phyloP scores from a whole-genome alignment of 1,284 basidiomycete species.

The Pseudozyma flocculosa region DNA sequence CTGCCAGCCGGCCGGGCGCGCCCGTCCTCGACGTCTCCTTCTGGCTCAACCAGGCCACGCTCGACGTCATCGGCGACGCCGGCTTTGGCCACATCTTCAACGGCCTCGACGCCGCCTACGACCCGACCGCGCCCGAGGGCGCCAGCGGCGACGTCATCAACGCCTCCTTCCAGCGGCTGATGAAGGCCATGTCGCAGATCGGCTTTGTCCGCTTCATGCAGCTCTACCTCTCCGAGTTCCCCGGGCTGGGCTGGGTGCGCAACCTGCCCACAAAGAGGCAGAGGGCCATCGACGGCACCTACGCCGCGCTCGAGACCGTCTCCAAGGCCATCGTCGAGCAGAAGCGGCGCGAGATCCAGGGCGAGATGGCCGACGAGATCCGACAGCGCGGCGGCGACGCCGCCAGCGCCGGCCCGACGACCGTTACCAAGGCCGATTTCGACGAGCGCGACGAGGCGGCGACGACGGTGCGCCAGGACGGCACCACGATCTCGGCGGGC shows the following conservation, averaged over 20 bases:
- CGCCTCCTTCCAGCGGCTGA: slow-evolving; percentile 30
- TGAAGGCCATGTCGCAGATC: slow-evolving; percentile 24
- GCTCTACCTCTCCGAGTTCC: slow-evolving; percentile 34
- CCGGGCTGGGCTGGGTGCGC: slow-evolving; percentile 43
- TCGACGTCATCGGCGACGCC: slow-evolving; percentile 49
- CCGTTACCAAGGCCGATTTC: slow-evolving; percentile 41
- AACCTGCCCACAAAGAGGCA: slow-evolving; percentile 41
- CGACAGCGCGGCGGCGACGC: not conserved
- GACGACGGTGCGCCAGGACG: not conserved
- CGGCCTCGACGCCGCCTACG: slow-evolving; percentile 13
- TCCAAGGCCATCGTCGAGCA: slow-evolving; percentile 34
- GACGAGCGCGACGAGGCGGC: slow-evolving; percentile 22
- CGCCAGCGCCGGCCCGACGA: not conserved
- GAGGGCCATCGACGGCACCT: slow-evolving; percentile 17
- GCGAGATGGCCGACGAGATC: slow-evolving; percentile 30
- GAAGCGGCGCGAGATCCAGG: slow-evolving; percentile 35
- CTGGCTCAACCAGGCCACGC: slow-evolving; percentile 35
- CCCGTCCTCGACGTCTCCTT: slow-evolving; percentile 33
- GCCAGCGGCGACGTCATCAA: slow-evolving; percentile 24
- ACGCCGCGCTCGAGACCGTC: slow-evolving; percentile 25
- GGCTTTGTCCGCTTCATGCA: slow-evolving; percentile 24
- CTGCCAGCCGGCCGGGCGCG: slow-evolving; percentile 11
- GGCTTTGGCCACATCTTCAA: slow-evolving; percentile 46
- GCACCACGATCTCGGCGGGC: slow-evolving; percentile 5
- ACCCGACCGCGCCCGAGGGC: slow-evolving; percentile 8